phyloP scores from a whole-genome alignment of 345 rosid species.

The Bruguiera sexangula region DNA sequence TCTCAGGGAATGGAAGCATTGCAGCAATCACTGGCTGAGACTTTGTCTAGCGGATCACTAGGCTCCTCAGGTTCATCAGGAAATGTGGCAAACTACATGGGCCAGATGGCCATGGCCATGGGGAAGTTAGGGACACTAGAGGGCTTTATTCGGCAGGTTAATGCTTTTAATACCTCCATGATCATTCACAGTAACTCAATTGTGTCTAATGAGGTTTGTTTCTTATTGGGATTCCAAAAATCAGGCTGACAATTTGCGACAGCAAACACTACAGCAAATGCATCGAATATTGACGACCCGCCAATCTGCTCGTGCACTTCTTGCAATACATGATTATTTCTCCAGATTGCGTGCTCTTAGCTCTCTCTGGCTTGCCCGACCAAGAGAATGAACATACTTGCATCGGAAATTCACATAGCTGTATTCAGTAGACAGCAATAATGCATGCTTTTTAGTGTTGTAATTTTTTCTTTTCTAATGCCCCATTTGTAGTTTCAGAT shows the following conservation, averaged over 20 bases:
- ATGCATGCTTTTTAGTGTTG: conserved; percentile 10
- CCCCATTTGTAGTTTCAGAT: conserved; percentile 8
- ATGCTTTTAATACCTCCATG: neutral
- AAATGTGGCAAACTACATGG: conserved; percentile 94
- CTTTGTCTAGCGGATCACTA: conserved; percentile 79
- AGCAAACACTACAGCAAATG: conserved; percentile 93
- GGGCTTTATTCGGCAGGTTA: conserved; percentile 94
- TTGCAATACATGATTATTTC: conserved; percentile 85
- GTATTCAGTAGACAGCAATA: neutral
- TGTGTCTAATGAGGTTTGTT: neutral
- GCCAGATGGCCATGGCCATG: conserved; percentile 99
- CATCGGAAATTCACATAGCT: conserved; percentile 3
- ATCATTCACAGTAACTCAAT: neutral
- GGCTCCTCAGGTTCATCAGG: conserved; percentile 84
- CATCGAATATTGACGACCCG: conserved; percentile 79
- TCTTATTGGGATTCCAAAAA: conserved; percentile 1
- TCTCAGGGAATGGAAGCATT: conserved; percentile 99
- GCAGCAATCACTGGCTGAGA: conserved; percentile 92
- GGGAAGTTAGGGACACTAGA: conserved; percentile 97
- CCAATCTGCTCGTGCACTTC: conserved; percentile 95
- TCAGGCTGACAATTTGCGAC: conserved; percentile 97
- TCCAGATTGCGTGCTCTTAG: conserved; percentile 92
- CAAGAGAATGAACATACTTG: conserved; percentile 58
- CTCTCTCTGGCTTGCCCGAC: conserved; percentile 96
- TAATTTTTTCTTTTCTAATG: neutral